phyloP scores from a whole-genome alignment of 768 basidiomycete species.

The Daedaleopsis sinensis region DNA sequence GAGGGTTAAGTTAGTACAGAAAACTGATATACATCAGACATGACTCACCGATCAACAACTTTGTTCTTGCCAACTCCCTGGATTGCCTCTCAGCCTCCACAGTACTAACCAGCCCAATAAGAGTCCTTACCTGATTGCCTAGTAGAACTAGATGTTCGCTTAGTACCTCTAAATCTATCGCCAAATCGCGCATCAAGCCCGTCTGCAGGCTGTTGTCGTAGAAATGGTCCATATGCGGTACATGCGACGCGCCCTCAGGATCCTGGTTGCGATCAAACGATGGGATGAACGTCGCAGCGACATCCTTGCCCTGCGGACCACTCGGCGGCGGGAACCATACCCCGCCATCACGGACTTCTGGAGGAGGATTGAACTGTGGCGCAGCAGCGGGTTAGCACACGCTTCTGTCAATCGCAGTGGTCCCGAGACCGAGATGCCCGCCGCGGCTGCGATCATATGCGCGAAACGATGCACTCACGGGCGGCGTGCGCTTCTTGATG shows the following conservation, averaged over 20 bases:
- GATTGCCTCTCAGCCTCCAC: background rate
- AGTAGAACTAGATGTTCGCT: slow-evolving; percentile 67
- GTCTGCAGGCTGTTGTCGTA: slow-evolving; percentile 73
- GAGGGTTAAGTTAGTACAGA: no score
- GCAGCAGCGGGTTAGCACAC: background rate
- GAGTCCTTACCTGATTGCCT: slow-evolving; percentile 58
- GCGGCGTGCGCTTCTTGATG: slow-evolving; percentile 44
- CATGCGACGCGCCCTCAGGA: slow-evolving; percentile 56
- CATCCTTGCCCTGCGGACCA: slow-evolving; percentile 35
- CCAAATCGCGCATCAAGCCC: slow-evolving; percentile 66
- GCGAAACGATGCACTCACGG: slow-evolving; percentile 36
- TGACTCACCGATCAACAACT: slow-evolving; percentile 58
- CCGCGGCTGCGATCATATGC: background rate
- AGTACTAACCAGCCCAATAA: background rate
- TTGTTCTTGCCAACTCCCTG: slow-evolving; percentile 76
- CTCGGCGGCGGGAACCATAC: slow-evolving; percentile 52
- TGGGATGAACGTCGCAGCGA: slow-evolving; percentile 44
- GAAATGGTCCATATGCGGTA: slow-evolving; percentile 72
- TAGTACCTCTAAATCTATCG: slow-evolving; percentile 61
- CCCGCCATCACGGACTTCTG: slow-evolving; percentile 39
- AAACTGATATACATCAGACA: background rate
- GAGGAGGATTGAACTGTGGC: slow-evolving; percentile 51
- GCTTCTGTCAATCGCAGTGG: background rate
- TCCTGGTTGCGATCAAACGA: slow-evolving; percentile 54
- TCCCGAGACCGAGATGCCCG: background rate